Base-by-base conservation (phyloP, 768 basidiomycete species). In the Gelatoporia subvermispora region DNA sequence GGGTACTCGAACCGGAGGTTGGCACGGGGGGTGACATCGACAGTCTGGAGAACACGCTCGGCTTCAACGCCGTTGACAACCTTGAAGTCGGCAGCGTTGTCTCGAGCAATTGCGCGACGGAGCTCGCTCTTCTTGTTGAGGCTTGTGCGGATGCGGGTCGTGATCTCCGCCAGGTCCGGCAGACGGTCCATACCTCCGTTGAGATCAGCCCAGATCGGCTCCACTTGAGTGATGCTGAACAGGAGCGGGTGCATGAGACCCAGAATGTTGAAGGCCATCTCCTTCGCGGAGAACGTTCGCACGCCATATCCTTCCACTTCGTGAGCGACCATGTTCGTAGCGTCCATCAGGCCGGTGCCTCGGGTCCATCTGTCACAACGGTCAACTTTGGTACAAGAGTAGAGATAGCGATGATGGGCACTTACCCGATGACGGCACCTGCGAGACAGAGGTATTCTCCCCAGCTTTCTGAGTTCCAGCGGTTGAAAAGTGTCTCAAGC, bases 251-350 rank as follows among this genome's bases (percentile, higher is more conserved):
- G 96, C 95, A 99, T 98, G 43, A 99, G 78, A 51, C 96, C 95
- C 47, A 99, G 85, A 60, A 99, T 93, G 70, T 99, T 99, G 82
- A 99, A 99, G 0, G 96, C 94, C 96, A 98, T 99, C 71, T 99
- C 96, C 73, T 98, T 98, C 23, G 96, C 88, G 0, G 95, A 98
- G 81, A 98, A 99, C 1, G 96, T 99, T 56, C 96, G 83, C 50
- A 96, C 91, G 52, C 96, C 96, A 53, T 87, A 79, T 50, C 83
- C 78, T 72, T 99, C 96, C 37, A 99, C 78, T 46, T 93, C 92
- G 49, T 94, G 89, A 22, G 96, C 93, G 45, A 97, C 86, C 37
- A 87, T 90, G 71, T 94, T 94, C 38, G 92, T 94, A 3, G 93
- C 87, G 49, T 80, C 85, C 96, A 99, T 98, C 43, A 99, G 72